Percentiles rank a stretch among this genome's conserved stretches.
These are phyloP conservation scores for Fusarium papillatum DNA, from an alignment of 2,329 filamentous ascomycete species.

Conservation along the genomic window DNA sequence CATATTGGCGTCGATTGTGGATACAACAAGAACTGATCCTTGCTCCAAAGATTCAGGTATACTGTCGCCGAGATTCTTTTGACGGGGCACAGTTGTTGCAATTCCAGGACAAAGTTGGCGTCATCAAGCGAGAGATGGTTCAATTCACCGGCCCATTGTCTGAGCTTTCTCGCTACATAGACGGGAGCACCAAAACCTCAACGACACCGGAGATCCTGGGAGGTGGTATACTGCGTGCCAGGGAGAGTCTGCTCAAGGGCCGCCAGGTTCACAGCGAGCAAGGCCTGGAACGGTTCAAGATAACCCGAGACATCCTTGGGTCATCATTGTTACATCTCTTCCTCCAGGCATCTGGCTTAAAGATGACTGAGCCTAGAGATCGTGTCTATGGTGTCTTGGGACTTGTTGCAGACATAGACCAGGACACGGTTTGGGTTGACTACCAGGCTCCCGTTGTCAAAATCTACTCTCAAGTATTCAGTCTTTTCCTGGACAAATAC, in stretches of 20 bases:
- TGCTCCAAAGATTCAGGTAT: neutral
- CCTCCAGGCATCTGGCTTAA: neutral
- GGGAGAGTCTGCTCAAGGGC: neutral
- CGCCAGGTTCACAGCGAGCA: neutral
- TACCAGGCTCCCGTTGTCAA: neutral
- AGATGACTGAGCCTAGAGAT: slow-evolving; percentile 2
- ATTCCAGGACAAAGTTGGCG: neutral
- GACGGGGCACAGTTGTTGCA: neutral
- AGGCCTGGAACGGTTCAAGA: neutral
- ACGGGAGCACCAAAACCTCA: neutral
- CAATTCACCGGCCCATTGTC: neutral
- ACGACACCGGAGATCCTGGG: neutral
- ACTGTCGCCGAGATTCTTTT: slow-evolving; percentile 5
- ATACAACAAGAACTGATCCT: slow-evolving; percentile 13
- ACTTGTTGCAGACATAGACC: neutral
- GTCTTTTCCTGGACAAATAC: neutral
- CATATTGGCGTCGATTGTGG: slow-evolving; percentile 16
- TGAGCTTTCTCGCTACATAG: neutral
- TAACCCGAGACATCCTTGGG: neutral
- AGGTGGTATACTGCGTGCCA: neutral
- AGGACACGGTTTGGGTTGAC: neutral
- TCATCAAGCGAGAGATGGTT: neutral
- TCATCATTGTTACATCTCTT: slow-evolving; percentile 6
- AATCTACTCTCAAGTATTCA: neutral
- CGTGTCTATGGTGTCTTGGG: slow-evolving; percentile 10